These are phyloP conservation scores for Nicotiana tomentosiformis DNA, from an alignment of 257 asterid species.

Conservation along the genomic window DNA sequence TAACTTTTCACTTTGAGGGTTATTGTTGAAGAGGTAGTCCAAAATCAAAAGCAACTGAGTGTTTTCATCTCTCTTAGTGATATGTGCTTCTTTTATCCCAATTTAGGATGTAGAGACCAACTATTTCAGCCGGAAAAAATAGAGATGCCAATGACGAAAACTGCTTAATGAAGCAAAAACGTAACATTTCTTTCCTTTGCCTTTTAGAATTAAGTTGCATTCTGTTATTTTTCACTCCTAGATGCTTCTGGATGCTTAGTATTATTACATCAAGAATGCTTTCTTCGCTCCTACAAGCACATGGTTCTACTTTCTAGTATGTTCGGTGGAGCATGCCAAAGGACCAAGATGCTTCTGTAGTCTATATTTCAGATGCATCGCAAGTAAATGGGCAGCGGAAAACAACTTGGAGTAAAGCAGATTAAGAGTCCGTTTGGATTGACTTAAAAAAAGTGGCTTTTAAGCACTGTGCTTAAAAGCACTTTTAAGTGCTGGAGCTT, in stretches of 20 bases:
- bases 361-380: not conserved
- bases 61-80: not conserved
- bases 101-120: not conserved
- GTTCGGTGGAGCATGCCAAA: not conserved
- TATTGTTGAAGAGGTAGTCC: not conserved
- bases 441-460: too few species aligned
- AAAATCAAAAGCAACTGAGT: not conserved
- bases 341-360: not conserved
- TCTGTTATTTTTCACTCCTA: not conserved
- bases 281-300: not conserved
- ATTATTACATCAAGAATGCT: not conserved
- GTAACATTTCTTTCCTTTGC: not conserved
- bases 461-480: too few species aligned
- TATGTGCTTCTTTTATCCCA: not conserved
- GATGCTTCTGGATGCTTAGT: not conserved
- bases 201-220: not conserved
- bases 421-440: not conserved
- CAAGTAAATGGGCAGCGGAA: not conserved
- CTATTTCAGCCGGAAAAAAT: not conserved
- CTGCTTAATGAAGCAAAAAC: slow-evolving; percentile 1
- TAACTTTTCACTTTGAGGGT: not conserved
- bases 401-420: not conserved
- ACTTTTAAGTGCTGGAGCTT: too few species aligned
- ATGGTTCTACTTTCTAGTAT: not conserved
- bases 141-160: not conserved